These are phyloP conservation scores for Mycena vitilis DNA, from an alignment of 768 basidiomycete species.

Conservation along the genomic window DNA sequence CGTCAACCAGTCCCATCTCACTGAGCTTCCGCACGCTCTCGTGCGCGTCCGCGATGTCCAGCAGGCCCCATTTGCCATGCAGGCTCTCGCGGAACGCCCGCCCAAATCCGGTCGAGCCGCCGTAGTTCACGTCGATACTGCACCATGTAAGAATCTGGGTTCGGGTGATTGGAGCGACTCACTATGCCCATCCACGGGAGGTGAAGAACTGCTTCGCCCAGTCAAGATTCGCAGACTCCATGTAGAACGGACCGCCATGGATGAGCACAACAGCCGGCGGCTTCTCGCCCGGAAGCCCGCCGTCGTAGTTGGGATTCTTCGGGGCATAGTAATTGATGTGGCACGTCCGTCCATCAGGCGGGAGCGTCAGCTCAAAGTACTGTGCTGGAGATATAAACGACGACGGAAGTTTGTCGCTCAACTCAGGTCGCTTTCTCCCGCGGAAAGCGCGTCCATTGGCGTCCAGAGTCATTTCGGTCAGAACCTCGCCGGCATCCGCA, in stretches of 20 bases:
- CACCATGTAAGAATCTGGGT: too few species aligned
- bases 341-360: constrained; percentile 46
- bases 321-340: constrained; percentile 65
- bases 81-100: constrained; percentile 47
- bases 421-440: too few species aligned
- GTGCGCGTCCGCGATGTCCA: constrained; percentile 64
- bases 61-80: constrained; percentile 66
- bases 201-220: constrained; percentile 61
- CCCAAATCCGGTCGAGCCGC: constrained; percentile 12
- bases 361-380: constrained; percentile 19
- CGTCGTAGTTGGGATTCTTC: constrained; percentile 56
- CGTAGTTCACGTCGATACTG: constrained; percentile 15
- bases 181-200: constrained; percentile 57
- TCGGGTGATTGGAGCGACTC: neutral
- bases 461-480: constrained; percentile 7
- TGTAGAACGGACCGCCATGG: constrained; percentile 67
- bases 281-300: constrained; percentile 47
- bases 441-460: neutral
- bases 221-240: constrained; percentile 48
- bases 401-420: neutral
- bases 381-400: constrained; percentile 1
- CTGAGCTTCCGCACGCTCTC: constrained; percentile 53
- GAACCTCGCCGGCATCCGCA: constrained; percentile 15
- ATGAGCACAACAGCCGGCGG: constrained; percentile 63
- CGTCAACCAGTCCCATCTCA: constrained; percentile 55